A percentile compares a stretch with the other conserved stretches of the same genome.
Evolutionary conservation across 2,329 filamentous ascomycete genomes (phyloP).

Genomic region (Ceratocystis cubensis): DNA sequence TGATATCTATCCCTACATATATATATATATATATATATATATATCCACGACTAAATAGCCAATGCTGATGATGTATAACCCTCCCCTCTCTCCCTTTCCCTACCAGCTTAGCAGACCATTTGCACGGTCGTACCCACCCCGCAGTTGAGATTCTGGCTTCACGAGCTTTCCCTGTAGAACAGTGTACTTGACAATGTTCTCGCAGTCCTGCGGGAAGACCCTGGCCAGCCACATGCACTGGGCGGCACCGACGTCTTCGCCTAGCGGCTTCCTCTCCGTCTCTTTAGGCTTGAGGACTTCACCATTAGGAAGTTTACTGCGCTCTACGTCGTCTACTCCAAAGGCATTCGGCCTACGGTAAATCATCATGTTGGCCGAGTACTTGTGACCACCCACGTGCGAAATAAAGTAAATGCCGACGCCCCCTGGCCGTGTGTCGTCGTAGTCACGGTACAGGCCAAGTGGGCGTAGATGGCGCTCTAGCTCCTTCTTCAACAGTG

Average conservation of each 20-base stretch:
- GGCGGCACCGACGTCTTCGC: constrained; percentile 46
- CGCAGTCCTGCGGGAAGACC: constrained; percentile 75
- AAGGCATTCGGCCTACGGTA: constrained; percentile 57
- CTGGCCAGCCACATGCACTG: constrained; percentile 91
- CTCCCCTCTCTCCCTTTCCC: neutral
- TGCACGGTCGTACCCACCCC: constrained; percentile 79
- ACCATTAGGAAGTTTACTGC: constrained; percentile 23
- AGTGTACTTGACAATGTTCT: constrained; percentile 82
- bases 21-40: neutral
- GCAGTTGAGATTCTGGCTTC: constrained; percentile 71
- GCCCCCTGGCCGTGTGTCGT: constrained; percentile 80
- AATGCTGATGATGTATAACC: neutral
- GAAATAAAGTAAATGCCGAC: constrained; percentile 95
- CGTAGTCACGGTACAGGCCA: constrained; percentile 71
- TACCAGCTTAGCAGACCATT: constrained; percentile 82
- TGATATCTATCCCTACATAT: neutral
- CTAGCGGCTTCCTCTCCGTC: constrained; percentile 28
- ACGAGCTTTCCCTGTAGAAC: constrained; percentile 87
- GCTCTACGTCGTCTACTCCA: constrained; percentile 34
- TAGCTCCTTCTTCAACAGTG: constrained; percentile 75
- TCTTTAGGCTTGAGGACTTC: constrained; percentile 26
- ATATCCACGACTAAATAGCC: too few species aligned
- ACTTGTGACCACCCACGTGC: constrained; percentile 94
- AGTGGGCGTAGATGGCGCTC: constrained; percentile 77
- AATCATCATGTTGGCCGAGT: constrained; percentile 84